Conservation (phyloP, 345 rosid genomes). For the Conringia planisiliqua region DNA sequence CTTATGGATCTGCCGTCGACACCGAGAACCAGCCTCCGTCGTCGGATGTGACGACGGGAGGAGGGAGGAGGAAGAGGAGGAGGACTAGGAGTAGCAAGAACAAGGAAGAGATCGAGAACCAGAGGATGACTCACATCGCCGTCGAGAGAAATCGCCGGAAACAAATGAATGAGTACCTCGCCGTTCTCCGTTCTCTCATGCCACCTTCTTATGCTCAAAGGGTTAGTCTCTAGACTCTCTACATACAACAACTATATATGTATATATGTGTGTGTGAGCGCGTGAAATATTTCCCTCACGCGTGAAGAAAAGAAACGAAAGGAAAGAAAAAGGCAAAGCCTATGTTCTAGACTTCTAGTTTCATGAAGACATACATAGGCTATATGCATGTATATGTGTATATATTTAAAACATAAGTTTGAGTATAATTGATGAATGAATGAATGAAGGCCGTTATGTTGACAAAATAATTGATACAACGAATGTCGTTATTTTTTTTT, state of each 20-base stretch:
- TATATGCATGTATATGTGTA: constrained; percentile 15
- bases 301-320: neutral
- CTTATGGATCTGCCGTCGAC: constrained; percentile 20
- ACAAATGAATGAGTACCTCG: constrained; percentile 88
- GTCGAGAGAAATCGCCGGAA: constrained; percentile 96
- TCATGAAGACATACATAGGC: constrained; percentile 18
- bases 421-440: neutral
- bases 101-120: constrained; percentile 86
- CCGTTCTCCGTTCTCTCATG: constrained; percentile 79
- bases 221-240: constrained; percentile 40
- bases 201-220: constrained; percentile 92
- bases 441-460: constrained; percentile 24
- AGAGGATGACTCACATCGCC: constrained; percentile 91
- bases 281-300: constrained; percentile 19
- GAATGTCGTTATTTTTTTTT: constrained; percentile 1
- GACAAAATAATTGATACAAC: neutral
- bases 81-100: constrained; percentile 64
- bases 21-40: constrained; percentile 18
- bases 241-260: neutral
- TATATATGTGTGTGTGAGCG: neutral
- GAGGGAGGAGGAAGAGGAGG: constrained; percentile 51
- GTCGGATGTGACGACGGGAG: constrained; percentile 20
- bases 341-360: constrained; percentile 27
- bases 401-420: neutral
- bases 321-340: constrained; percentile 13